Conservation (phyloP, 352 stramenopile genomes). For the Globisporangium nagaii region DNA sequence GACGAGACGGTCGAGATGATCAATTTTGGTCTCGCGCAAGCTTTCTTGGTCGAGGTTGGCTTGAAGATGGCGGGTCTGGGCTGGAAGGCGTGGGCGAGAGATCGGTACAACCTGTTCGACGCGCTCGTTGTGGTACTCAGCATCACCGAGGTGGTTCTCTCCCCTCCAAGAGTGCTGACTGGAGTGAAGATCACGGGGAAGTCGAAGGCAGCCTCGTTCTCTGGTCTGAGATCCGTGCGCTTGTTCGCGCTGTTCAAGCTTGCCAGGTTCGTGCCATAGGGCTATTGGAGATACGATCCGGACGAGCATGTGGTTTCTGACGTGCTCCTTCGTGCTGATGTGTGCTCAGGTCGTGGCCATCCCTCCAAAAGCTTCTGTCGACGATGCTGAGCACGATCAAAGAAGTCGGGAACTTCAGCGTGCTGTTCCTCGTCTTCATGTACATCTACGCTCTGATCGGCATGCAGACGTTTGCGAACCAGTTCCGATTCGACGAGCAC, state of each 20-base stretch:
- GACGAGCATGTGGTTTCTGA: no score
- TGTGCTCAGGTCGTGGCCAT: conserved; percentile 77
- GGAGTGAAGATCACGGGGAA: neutral
- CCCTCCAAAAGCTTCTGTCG: conserved; percentile 86
- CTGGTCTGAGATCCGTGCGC: conserved; percentile 80
- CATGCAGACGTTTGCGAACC: conserved; percentile 91
- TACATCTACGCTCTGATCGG: conserved; percentile 92
- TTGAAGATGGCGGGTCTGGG: conserved; percentile 80
- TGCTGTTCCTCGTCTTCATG: conserved; percentile 92
- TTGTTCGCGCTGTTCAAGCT: conserved; percentile 91
- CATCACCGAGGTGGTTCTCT: conserved; percentile 34
- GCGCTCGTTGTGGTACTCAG: conserved; percentile 44
- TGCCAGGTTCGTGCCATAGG: conserved; percentile 42
- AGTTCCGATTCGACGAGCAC: conserved; percentile 83
- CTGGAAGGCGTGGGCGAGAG: conserved; percentile 32
- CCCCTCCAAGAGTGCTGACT: conserved; percentile 31
- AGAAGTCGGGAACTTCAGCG: conserved; percentile 89
- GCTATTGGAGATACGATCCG: no score
- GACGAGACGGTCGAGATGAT: conserved; percentile 43
- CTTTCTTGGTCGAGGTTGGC: conserved; percentile 44
- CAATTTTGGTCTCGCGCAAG: conserved; percentile 52
- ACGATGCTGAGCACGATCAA: conserved; percentile 87
- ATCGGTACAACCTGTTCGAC: conserved; percentile 84
- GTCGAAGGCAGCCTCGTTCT: conserved; percentile 39
- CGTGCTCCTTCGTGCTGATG: conserved; percentile 4